Evolutionary conservation across 352 stramenopile species (phyloP).

Genomic region (Paralagenidium karlingii): DNA sequence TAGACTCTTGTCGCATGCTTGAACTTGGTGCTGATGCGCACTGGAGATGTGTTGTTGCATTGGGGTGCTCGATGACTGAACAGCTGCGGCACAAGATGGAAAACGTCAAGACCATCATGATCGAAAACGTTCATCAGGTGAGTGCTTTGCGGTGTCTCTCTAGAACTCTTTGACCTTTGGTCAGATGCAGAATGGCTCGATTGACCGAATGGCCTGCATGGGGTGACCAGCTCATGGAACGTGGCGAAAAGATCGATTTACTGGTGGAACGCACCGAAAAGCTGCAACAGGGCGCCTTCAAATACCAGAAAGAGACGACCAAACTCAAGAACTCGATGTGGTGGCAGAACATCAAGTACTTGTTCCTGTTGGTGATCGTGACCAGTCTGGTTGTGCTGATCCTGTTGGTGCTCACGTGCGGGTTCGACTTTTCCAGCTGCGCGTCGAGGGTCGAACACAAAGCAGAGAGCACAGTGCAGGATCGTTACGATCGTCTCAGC

Average conservation of each 20-base stretch:
- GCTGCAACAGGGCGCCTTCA: constrained; percentile 93
- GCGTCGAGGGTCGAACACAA: no score
- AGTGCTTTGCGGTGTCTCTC: neutral
- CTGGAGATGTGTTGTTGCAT: neutral
- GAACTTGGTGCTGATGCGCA: no score
- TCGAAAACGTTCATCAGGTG: constrained; percentile 95
- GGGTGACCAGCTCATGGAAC: constrained; percentile 94
- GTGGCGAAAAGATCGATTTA: constrained; percentile 97
- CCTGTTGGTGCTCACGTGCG: no score
- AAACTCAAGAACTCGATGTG: constrained; percentile 87
- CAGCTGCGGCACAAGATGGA: constrained; percentile 94
- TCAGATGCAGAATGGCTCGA: constrained; percentile 1
- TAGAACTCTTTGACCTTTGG: neutral
- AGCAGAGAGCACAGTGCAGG: no score
- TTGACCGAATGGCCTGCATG: constrained; percentile 6
- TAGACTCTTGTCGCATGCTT: no score
- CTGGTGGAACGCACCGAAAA: constrained; percentile 80
- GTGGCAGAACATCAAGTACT: constrained; percentile 82
- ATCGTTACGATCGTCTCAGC: no score
- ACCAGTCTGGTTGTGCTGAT: no score
- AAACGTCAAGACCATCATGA: constrained; percentile 96
- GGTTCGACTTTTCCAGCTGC: no score
- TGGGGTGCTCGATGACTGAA: neutral
- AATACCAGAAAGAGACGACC: constrained; percentile 90
- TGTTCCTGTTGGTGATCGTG: no score